Percentiles rank a stretch among this genome's conserved stretches.
These are phyloP conservation scores for Daldinia loculata DNA, from an alignment of 495 filamentous ascomycete genomes.

Conservation along the genomic window DNA sequence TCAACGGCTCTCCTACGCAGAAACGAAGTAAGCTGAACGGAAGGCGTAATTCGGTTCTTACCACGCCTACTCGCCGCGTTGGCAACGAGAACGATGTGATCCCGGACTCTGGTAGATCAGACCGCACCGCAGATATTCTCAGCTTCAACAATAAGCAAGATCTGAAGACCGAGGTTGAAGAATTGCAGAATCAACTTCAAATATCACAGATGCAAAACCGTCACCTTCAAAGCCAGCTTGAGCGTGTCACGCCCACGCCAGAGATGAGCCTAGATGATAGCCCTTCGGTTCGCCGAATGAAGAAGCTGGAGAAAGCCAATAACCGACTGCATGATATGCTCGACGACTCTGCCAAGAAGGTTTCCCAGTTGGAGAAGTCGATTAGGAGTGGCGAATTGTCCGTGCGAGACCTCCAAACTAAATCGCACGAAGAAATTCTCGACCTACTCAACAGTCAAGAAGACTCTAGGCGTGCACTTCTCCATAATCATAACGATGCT, in stretches of 20 bases:
- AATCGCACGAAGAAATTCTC: conserved; percentile 93
- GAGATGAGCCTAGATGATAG: conserved; percentile 79
- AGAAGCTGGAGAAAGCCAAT: conserved; percentile 93
- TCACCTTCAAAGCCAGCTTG: conserved; percentile 89
- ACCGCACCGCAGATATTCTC: conserved; percentile 87
- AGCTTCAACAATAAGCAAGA: conserved; percentile 92
- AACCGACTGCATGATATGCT: conserved; percentile 92
- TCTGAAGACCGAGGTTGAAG: conserved; percentile 86
- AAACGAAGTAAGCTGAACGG: conserved; percentile 76
- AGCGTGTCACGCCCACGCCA: conserved; percentile 63
- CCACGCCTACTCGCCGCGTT: conserved; percentile 77
- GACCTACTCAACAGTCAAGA: conserved; percentile 95
- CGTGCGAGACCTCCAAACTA: conserved; percentile 89
- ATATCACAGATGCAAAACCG: conserved; percentile 96
- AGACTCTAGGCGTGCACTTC: conserved; percentile 79
- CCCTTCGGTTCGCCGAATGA: conserved; percentile 80
- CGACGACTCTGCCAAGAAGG: conserved; percentile 92
- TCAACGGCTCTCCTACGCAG: conserved; percentile 79
- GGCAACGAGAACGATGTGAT: conserved; percentile 67
- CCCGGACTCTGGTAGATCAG: conserved; percentile 83
- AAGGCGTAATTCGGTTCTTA: conserved; percentile 75
- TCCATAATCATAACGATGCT: conserved; percentile 85
- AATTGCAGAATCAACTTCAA: conserved; percentile 94
- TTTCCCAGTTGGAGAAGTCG: conserved; percentile 87
- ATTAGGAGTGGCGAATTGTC: conserved; percentile 90